Evolutionary conservation across 305 asterid species (phyloP), one percentile per base, ranked within the genome.

Genomic region (Caryopteris hybrid): DNA sequence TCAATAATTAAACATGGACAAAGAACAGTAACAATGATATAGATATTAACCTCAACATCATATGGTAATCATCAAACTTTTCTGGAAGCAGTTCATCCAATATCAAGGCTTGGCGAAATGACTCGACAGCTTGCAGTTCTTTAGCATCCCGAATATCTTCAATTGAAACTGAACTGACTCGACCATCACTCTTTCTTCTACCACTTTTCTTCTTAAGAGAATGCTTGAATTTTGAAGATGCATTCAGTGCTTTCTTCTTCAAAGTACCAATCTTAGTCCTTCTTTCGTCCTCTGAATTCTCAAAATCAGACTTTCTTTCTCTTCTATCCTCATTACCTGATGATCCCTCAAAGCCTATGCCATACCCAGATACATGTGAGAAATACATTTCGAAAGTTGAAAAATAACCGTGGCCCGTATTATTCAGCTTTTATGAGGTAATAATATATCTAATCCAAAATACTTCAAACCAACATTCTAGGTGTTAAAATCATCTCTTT

Each of bases 171-270:
- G 98, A 88, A 81, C 97, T 92, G 82, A 85, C 87, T 63, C 98
- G 79, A 66, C 84, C 96, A 65, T 86, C 93, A 63, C 92, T 85
- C 81, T 91, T 91, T 80, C 96, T 87, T 82, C 91, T 80, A 51
- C 77, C 81, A 68, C 89, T 79, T 84, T 93, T 93, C 85, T 93
- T 93, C 95, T 94, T 94, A 39, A 94, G 97, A 56, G 99, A 83
- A 76, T 94, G 99, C 74, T 89, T 94, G 82, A 94, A 89, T 78
- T 89, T 94, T 1, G 97, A 70, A 13, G 99, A 94, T 17, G 98
- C 99, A 75, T 87, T 70, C 20, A 89, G 72, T 68, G 96, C 96
- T 80, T 87, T 89, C 95, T 89, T 89, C 80, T 87, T 89, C 77
- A 89, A 67, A 10, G 86, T 33, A 74, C 92, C 86, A 55, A 87